Percentiles rank a stretch among this genome's conserved stretches.
phyloP scores from a whole-genome alignment of 1,284 basidiomycete species.

The Cystobasidiaceae sp. region DNA sequence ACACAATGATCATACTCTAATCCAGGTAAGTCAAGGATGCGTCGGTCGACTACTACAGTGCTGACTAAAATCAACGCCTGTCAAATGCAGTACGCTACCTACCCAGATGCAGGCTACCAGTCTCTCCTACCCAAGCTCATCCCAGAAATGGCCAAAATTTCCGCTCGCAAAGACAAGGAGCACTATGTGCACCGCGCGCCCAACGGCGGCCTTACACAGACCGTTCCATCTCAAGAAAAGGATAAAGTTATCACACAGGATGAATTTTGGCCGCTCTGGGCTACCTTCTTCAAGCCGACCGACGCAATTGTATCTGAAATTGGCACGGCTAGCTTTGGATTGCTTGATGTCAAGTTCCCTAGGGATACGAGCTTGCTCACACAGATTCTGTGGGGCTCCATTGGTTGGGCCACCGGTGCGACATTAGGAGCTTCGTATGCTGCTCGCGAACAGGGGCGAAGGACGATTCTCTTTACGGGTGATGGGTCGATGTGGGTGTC shows the following conservation, averaged over 20 bases:
- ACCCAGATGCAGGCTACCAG: slow-evolving; percentile 51
- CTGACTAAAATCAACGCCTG: slow-evolving; percentile 39
- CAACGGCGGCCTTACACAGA: slow-evolving; percentile 33
- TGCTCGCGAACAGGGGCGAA: slow-evolving; percentile 47
- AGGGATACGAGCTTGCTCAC: slow-evolving; percentile 60
- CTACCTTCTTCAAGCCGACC: slow-evolving; percentile 66
- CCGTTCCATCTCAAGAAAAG: slow-evolving; percentile 27
- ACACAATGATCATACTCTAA: slow-evolving; percentile 71
- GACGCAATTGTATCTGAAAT: slow-evolving; percentile 59
- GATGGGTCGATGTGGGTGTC: slow-evolving; percentile 52
- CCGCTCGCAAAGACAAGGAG: slow-evolving; percentile 45
- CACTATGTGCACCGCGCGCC: slow-evolving; percentile 17
- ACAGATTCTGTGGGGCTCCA: slow-evolving; percentile 78
- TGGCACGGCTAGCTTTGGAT: slow-evolving; percentile 58
- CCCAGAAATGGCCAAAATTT: slow-evolving; percentile 54
- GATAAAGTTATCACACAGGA: slow-evolving; percentile 58
- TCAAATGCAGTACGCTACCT: slow-evolving; percentile 50
- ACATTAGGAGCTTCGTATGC: slow-evolving; percentile 68
- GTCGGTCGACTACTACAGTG: slow-evolving; percentile 1
- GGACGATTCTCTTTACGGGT: slow-evolving; percentile 61
- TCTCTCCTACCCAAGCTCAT: slow-evolving; percentile 51
- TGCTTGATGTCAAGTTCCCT: slow-evolving; percentile 72
- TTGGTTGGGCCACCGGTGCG: slow-evolving; percentile 78
- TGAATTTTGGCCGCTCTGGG: slow-evolving; percentile 74
- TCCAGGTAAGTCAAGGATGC: slow-evolving; percentile 50